Evolutionary conservation across 306 rosid species (phyloP).

Genomic region (Mimosa pudica): DNA sequence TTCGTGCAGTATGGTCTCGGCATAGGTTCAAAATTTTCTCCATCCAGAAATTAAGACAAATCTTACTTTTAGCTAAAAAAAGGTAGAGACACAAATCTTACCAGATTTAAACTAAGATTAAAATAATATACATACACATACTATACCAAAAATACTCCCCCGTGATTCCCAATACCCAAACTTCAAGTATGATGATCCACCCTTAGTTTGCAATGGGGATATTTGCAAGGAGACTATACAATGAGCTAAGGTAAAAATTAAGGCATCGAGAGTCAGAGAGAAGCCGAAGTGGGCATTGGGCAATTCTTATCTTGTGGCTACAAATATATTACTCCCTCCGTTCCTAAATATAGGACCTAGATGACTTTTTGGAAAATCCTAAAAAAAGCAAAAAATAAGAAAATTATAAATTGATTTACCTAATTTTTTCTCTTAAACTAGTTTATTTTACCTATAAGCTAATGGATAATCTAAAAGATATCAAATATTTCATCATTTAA

Average conservation of each 20-base stretch:
- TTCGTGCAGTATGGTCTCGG: background rate
- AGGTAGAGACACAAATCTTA: background rate
- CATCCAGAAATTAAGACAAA: background rate
- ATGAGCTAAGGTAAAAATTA: background rate
- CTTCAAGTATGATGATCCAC: background rate
- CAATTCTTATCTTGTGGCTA: conserved; percentile 4
- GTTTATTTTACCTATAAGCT: too few species aligned
- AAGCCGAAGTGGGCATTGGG: conserved; percentile 7
- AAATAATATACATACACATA: background rate
- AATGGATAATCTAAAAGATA: too few species aligned
- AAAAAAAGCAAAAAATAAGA: too few species aligned
- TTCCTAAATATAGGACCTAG: too few species aligned
- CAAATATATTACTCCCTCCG: too few species aligned
- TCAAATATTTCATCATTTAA: too few species aligned
- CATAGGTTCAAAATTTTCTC: background rate
- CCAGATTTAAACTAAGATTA: background rate
- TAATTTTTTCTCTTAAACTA: too few species aligned
- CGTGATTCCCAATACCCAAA: background rate
- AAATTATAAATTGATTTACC: too few species aligned
- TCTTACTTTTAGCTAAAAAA: too few species aligned
- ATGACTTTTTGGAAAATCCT: too few species aligned
- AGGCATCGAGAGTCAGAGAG: background rate
- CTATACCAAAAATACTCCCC: background rate
- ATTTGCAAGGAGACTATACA: background rate
- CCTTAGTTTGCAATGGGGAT: background rate